A percentile compares a stretch with the other conserved stretches of the same genome.
Conservation (phyloP, 345 rosid species). For the Erucastrum elatum region DNA sequence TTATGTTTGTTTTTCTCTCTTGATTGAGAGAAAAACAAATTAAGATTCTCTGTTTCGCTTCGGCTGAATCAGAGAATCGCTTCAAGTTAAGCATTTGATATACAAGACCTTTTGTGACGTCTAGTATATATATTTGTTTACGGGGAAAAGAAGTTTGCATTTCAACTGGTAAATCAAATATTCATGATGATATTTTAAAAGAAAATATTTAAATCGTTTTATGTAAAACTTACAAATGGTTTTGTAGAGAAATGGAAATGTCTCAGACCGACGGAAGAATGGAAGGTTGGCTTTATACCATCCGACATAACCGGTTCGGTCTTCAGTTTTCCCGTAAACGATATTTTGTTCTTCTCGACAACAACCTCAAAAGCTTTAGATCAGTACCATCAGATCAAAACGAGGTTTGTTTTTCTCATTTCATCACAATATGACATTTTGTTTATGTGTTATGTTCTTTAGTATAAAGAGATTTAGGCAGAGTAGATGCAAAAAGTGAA, state of each 20-base stretch:
- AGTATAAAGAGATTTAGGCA: neutral
- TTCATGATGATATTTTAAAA: neutral
- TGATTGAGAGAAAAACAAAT: neutral
- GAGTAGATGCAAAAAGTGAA: neutral
- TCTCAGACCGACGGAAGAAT: constrained; percentile 50
- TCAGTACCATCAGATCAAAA: constrained; percentile 51
- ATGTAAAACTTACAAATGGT: neutral
- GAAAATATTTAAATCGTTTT: neutral
- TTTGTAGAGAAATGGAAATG: constrained; percentile 42
- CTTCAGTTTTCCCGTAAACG: constrained; percentile 75
- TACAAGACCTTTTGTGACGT: constrained; percentile 12
- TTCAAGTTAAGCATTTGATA: neutral
- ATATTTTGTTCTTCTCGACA: constrained; percentile 65
- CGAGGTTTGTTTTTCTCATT: constrained; percentile 46
- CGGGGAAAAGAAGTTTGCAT: constrained; percentile 11
- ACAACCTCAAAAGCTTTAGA: constrained; percentile 65
- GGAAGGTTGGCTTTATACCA: constrained; percentile 90
- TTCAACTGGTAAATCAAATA: constrained; percentile 9
- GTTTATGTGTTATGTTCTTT: constrained; percentile 4
- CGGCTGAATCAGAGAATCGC: constrained; percentile 69
- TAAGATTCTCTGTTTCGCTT: constrained; percentile 71
- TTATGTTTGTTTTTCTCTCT: constrained; percentile 27
- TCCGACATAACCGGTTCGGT: constrained; percentile 79
- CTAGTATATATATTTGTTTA: constrained; percentile 7
- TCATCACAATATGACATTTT: neutral